Conservation (phyloP, 2,329 filamentous ascomycete species). For the Trichoderma breve region DNA sequence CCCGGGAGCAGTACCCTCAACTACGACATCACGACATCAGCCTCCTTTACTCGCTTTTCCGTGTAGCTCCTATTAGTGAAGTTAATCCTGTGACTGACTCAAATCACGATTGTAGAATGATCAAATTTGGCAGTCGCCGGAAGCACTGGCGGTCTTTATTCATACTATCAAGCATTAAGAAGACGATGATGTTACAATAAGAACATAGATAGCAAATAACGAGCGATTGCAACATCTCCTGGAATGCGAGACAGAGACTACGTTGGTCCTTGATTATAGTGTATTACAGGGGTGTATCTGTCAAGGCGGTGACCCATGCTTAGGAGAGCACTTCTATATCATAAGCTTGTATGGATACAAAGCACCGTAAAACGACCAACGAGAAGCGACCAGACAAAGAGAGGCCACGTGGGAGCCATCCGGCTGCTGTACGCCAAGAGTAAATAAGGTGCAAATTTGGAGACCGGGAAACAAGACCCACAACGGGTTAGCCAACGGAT, state of each 20-base stretch:
- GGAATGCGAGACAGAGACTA: not conserved
- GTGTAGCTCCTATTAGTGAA: not conserved
- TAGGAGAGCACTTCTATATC: not conserved
- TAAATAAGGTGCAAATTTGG: not conserved
- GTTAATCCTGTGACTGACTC: not conserved
- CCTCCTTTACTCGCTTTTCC: not conserved
- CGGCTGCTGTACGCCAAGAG: not conserved
- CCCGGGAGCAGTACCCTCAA: not conserved
- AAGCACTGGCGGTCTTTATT: not conserved
- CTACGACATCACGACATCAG: not conserved
- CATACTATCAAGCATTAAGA: not conserved
- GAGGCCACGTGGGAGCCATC: not conserved
- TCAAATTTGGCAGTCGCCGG: not conserved
- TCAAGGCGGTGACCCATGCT: not conserved
- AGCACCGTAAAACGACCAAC: not conserved
- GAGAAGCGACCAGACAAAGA: not conserved
- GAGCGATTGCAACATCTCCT: not conserved
- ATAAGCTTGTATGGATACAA: not conserved
- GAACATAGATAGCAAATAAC: not conserved
- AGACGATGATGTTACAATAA: too few species aligned
- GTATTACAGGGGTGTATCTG: not conserved
- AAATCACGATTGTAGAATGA: not conserved
- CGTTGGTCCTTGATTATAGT: not conserved
- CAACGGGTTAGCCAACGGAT: not conserved
- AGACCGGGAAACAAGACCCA: not conserved